Evolutionary conservation across 192 early-diverging fungal genomes (phyloP), one percentile per base, ranked within the genome.

Genomic region (Chytriomyces sp.): DNA sequence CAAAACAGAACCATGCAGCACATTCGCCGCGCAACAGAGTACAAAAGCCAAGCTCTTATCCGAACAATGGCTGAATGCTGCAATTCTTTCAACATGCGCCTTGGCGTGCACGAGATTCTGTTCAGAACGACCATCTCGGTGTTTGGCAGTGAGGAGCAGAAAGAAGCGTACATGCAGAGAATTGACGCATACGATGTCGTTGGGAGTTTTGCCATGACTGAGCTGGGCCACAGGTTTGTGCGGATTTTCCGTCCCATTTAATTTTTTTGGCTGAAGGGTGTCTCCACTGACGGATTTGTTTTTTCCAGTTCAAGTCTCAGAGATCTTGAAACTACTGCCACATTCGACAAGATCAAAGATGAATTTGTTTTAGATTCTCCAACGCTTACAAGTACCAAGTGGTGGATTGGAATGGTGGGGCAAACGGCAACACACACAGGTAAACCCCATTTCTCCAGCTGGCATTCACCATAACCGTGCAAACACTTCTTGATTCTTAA

Each of bases 121-220:
- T 90, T 91, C 80, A 77, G 72, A 63, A 82, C 87, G 20, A 84
- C 88, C 5, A 68, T 91, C 53, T 72, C 81, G 50, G 78, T 91
- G 64, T 88, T 91, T 69, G 86, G 88, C 20, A 87, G 80, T n/a
- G 71, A 82, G 1, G 89, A 87, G 59, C 91, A 91, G 72, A 79
- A 85, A 59, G 85, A 80, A 10, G 62, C 83, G 43, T 88, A 84
- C 84, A 78, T 87, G 48, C 82, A 82, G 18, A 84, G 89, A 61
- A 82, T 91, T 18, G 79, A 82, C 23, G 85, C 82, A 59, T 91
- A 81, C 77, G 78, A 83, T 64, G 77, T 90, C 10, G 69, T 90
- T 67, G 91, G 91, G 65, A 88, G 91, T 67, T 91, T 91, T 79
- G 91, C 89, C 5, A 90, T 91, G 91, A 91, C 89, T 13, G 90